Evolutionary conservation across 129 eudicot species (phyloP).

Genomic region (Lonicera japonica): DNA sequence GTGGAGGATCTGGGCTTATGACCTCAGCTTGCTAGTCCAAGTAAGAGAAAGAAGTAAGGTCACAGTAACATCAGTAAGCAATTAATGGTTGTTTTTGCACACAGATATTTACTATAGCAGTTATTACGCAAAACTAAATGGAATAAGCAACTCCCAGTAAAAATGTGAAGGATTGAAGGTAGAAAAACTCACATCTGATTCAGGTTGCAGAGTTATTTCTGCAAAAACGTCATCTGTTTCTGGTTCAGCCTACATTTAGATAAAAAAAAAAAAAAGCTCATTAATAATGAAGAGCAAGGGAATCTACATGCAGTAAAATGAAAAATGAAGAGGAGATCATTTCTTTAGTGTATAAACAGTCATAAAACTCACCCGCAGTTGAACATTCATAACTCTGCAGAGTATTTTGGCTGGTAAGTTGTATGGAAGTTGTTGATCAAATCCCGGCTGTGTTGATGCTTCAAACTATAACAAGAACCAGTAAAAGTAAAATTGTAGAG

Average conservation of each 20-base stretch:
- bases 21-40: conserved; percentile 64
- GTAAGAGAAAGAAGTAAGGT: conserved; percentile 12
- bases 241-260: conserved; percentile 61
- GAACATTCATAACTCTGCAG: conserved; percentile 80
- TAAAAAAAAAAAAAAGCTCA: not conserved
- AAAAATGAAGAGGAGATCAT: not conserved
- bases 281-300: not conserved
- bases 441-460: conserved; percentile 90
- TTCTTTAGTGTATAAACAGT: not conserved
- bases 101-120: not conserved
- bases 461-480: conserved; percentile 61
- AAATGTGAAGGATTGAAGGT: not conserved
- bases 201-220: conserved; percentile 69
- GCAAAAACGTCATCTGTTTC: conserved; percentile 83
- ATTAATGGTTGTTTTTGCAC: not conserved
- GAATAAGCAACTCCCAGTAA: not conserved
- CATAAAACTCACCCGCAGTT: conserved; percentile 64
- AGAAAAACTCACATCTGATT: conserved; percentile 50
- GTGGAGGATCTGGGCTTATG: conserved; percentile 67
- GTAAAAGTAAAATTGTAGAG: not conserved
- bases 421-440: conserved; percentile 83
- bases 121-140: not conserved
- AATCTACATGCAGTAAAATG: not conserved
- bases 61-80: not conserved
- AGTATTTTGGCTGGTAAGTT: conserved; percentile 79